Evolutionary conservation across 805 yeast genomes (phyloP), one percentile per base, ranked within the genome.

Genomic region (Saccharomyces jurei): DNA sequence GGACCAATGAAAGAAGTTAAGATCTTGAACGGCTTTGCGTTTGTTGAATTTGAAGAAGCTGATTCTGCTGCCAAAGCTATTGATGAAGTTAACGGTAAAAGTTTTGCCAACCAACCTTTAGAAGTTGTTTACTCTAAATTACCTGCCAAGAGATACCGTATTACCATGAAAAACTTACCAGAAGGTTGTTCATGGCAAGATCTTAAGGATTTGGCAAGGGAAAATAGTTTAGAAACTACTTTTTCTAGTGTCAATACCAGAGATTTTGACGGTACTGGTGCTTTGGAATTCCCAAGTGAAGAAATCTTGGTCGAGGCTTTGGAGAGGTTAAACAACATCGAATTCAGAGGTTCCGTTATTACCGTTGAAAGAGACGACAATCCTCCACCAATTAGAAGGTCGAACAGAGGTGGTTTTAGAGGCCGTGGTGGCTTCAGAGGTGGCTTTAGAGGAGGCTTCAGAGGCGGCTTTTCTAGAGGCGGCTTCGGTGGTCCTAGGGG

Each of bases 151-250:
- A 84, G 86, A 72, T 81, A 75, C 74, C 81, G 94, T 77, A 82
- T 84, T 56, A 80, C 83, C 67, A 81, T 87, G 36, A 72, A 81
- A 62, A 81, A 82, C 71, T 76, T 87, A 65, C 91, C 91, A 63
- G 86, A 84, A 62, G 83, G 84, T 58, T 78, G 87, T 55, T 83
- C 89, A 51, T 87, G 95, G 95, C 94, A 87, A 77, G 92, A 86
- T 65, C 79, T 87, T 68, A 87, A 90, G 77, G 98, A 92, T 75
- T 83, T 88, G 68, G 90, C 89, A 60, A 81, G 96, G 69, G 90
- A 86, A 58, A 86, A 82, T 72, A 82, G 79, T 58, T 70, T 78
- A 59, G 80, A 82, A 56, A 87, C 89, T 55, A 81, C 85, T 32
- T 86, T 84, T 60, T 69, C 78, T 52, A 73, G 74, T 56, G 79